Conservation (phyloP, 2,329 filamentous ascomycete genomes). For the Alternaria triticimaculans region DNA sequence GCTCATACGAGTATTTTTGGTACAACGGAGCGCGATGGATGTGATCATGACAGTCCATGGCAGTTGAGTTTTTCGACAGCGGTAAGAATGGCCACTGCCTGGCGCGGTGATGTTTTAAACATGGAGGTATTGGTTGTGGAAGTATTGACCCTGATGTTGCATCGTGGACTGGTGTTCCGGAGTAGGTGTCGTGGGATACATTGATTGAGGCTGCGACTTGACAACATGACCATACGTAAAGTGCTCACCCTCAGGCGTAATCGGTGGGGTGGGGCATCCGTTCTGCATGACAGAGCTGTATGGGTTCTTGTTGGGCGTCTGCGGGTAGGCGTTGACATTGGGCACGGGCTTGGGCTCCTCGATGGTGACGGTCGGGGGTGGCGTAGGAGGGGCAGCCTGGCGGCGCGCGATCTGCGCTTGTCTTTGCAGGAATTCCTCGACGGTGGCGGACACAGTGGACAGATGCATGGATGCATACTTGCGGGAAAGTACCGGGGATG, state of each 20-base stretch:
- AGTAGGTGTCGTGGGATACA: slow-evolving; percentile 49
- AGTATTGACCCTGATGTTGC: slow-evolving; percentile 45
- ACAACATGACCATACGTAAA: slow-evolving; percentile 39
- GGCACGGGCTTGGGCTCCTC: slow-evolving; percentile 55
- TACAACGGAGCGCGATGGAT: slow-evolving; percentile 40
- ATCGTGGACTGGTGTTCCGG: slow-evolving; percentile 40
- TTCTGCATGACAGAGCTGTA: slow-evolving; percentile 68
- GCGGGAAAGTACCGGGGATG: slow-evolving; percentile 70
- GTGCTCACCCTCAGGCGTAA: slow-evolving; percentile 72
- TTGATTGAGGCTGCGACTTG: slow-evolving; percentile 35
- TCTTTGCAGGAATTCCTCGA: slow-evolving; percentile 71
- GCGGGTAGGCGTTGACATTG: slow-evolving; percentile 61
- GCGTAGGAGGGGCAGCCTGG: slow-evolving; percentile 59
- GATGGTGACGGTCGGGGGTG: slow-evolving; percentile 63
- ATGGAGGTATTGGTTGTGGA: slow-evolving; percentile 44
- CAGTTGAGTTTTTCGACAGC: slow-evolving; percentile 23
- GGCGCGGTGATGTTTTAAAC: slow-evolving; percentile 32
- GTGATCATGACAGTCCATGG: slow-evolving; percentile 18
- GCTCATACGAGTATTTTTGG: slow-evolving; percentile 48
- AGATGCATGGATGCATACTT: slow-evolving; percentile 73
- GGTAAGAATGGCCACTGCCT: slow-evolving; percentile 19
- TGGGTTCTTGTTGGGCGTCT: slow-evolving; percentile 79
- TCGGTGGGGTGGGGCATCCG: slow-evolving; percentile 84
- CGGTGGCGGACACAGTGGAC: slow-evolving; percentile 67
- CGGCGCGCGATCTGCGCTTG: slow-evolving; percentile 58